phyloP scores from a whole-genome alignment of 768 basidiomycete genomes.

The Boletus tylopilopsis region DNA sequence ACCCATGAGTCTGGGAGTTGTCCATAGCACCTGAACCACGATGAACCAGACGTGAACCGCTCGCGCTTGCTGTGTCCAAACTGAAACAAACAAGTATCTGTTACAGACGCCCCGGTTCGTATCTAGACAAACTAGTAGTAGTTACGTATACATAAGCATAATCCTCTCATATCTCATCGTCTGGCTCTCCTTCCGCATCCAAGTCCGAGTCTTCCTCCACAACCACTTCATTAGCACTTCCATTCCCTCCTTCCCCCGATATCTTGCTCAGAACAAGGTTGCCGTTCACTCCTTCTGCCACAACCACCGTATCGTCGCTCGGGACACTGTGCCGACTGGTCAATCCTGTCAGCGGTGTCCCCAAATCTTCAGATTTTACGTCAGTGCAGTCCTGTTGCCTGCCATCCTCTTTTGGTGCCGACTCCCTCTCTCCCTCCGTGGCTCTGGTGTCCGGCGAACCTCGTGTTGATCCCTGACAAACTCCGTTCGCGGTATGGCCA shows the following conservation, averaged over 20 bases:
- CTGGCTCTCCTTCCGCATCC: conserved; percentile 43
- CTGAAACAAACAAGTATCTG: conserved; percentile 25
- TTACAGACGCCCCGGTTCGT: conserved; percentile 24
- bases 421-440: background rate
- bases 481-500: conserved; percentile 14
- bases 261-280: conserved; percentile 29
- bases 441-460: background rate
- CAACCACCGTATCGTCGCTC: conserved; percentile 55
- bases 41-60: conserved; percentile 35
- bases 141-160: conserved; percentile 12
- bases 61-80: conserved; percentile 25
- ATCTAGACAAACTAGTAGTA: conserved; percentile 19
- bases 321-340: conserved; percentile 53
- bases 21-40: conserved; percentile 35
- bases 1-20: conserved; percentile 33
- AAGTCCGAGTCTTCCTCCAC: conserved; percentile 32
- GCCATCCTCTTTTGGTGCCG: conserved; percentile 1
- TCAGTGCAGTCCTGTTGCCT: conserved; percentile 21
- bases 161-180: conserved; percentile 44
- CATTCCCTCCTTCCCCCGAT: conserved; percentile 15
- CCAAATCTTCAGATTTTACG: conserved; percentile 52
- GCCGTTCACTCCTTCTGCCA: conserved; percentile 28
- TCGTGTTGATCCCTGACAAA: conserved; percentile 1
- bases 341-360: conserved; percentile 46
- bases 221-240: conserved; percentile 1